phyloP scores from a whole-genome alignment of 2,329 filamentous ascomycete genomes.

The Didymella keratinophila region DNA sequence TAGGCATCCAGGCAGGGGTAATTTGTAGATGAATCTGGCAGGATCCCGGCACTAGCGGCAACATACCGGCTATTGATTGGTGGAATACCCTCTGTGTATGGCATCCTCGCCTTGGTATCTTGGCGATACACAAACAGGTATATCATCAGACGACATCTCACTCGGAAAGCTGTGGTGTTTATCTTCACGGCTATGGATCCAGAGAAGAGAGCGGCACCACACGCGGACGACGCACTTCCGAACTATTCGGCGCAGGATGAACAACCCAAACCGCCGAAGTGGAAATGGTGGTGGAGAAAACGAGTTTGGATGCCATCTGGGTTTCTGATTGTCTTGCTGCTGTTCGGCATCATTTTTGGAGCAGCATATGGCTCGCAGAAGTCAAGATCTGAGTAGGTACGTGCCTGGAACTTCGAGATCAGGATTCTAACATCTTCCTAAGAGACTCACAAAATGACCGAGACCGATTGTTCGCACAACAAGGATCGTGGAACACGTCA shows the following conservation, averaged over 20 bases:
- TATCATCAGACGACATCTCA: conserved; percentile 1
- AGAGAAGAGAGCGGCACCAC: not conserved
- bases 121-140: conserved; percentile 8
- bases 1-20: conserved; percentile 2
- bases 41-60: conserved; percentile 8
- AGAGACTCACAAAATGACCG: not conserved
- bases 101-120: conserved; percentile 9
- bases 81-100: not conserved
- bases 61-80: conserved; percentile 2
- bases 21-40: conserved; percentile 1
- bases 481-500: not conserved
- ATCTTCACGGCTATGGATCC: not conserved
- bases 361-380: conserved; percentile 6
- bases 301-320: conserved; percentile 2
- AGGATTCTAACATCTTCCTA: not conserved
- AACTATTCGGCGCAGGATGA: conserved; percentile 1
- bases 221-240: conserved; percentile 1
- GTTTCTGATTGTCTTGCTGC: not conserved
- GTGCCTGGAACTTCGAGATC: not conserved
- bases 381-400: conserved; percentile 1
- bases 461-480: not conserved
- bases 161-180: not conserved
- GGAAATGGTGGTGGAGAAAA: conserved; percentile 14
- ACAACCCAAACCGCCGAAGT: not conserved
- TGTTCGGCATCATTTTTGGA: conserved; percentile 9